Conservation (phyloP, 2,329 filamentous ascomycete species). For the Pyricularia sp. region DNA sequence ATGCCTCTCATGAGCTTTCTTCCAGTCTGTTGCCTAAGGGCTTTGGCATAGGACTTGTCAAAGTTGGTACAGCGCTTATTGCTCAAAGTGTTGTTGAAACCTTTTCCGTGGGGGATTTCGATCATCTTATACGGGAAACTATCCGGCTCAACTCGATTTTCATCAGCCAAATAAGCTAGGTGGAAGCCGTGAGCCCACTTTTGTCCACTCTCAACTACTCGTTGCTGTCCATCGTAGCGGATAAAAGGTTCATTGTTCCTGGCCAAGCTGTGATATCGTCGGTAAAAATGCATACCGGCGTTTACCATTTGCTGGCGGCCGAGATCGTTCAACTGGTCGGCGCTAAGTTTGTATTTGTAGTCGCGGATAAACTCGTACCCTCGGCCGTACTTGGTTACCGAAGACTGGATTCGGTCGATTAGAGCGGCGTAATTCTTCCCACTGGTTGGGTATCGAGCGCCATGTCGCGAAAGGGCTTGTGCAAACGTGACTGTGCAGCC, state of each 20-base stretch:
- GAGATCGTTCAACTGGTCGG: conserved; percentile 47
- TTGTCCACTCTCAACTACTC: conserved; percentile 48
- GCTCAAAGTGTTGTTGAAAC: conserved; percentile 73
- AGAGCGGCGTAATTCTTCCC: conserved; percentile 62
- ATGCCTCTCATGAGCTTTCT: conserved; percentile 59
- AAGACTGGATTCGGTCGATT: conserved; percentile 54
- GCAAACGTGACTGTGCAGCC: conserved; percentile 72
- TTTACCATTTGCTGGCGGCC: conserved; percentile 63
- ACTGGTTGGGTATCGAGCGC: conserved; percentile 69
- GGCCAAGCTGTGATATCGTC: conserved; percentile 59
- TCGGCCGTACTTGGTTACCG: conserved; percentile 45
- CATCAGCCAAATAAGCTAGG: conserved; percentile 31
- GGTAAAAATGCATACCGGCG: conserved; percentile 68
- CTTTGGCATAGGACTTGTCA: conserved; percentile 41
- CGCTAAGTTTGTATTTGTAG: conserved; percentile 57
- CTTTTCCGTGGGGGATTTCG: conserved; percentile 57
- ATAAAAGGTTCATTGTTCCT: conserved; percentile 40
- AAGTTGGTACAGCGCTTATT: conserved; percentile 62
- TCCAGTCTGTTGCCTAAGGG: conserved; percentile 48
- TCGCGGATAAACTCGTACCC: conserved; percentile 61
- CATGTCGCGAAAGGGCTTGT: conserved; percentile 75
- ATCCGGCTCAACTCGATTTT: conserved; percentile 20
- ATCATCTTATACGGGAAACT: conserved; percentile 47
- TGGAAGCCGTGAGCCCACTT: conserved; percentile 72
- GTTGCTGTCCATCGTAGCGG: conserved; percentile 30